These are phyloP conservation scores for Spathaspora sp. DNA, from an alignment of 805 yeast species.

Conservation along the genomic window DNA sequence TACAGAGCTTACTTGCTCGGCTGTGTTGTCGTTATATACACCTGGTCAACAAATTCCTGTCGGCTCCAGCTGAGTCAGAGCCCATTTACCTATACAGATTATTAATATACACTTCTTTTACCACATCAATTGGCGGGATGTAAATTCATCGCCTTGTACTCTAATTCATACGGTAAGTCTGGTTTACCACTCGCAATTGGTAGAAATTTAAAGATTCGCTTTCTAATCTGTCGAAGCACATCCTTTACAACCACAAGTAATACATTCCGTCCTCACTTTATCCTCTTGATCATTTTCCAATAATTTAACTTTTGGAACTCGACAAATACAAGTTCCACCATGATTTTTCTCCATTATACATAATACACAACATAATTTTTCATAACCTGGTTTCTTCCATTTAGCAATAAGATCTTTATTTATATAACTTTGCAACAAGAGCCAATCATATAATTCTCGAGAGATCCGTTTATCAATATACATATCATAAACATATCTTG, in stretches of 20 bases:
- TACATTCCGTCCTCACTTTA: conserved; percentile 45
- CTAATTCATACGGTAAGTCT: too few species aligned
- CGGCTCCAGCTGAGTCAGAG: too few species aligned
- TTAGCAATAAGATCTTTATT: conserved; percentile 73
- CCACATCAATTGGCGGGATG: too few species aligned
- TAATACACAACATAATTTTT: conserved; percentile 74
- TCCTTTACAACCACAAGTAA: conserved; percentile 83
- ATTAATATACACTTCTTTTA: too few species aligned
- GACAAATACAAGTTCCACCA: conserved; percentile 73
- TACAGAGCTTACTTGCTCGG: too few species aligned
- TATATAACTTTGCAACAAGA: conserved; percentile 60
- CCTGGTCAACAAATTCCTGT: too few species aligned
- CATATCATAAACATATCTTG: conserved; percentile 71
- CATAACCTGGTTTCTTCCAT: conserved; percentile 84
- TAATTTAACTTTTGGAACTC: conserved; percentile 70
- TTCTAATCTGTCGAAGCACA: conserved; percentile 77
- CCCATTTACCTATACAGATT: too few species aligned
- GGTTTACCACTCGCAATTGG: too few species aligned
- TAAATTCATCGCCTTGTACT: too few species aligned
- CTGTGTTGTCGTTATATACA: too few species aligned
- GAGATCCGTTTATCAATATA: conserved; percentile 69
- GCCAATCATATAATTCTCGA: conserved; percentile 67
- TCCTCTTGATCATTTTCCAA: conserved; percentile 22
- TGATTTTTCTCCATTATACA: conserved; percentile 74
- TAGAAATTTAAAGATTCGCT: conserved; percentile 4